Percentiles rank a stretch among this genome's conserved stretches.
Conservation (phyloP, 1,139 yeast genomes). For the Eremothecium sinecaudum region DNA sequence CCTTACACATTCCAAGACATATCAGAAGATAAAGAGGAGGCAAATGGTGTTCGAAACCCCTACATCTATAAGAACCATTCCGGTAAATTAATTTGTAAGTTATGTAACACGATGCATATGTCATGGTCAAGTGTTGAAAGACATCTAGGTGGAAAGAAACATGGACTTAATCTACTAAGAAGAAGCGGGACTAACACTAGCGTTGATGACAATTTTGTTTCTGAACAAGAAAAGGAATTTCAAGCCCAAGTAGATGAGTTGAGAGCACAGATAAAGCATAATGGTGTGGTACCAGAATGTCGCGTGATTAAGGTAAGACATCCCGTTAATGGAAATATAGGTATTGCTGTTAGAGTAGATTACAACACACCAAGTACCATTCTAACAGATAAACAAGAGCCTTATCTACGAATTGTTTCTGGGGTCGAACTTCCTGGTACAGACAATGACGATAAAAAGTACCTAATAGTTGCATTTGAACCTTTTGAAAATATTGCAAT, state of each 20-base stretch:
- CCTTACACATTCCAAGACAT: slow-evolving; percentile 45
- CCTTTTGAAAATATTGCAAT: slow-evolving; percentile 56
- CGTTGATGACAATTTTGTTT: slow-evolving; percentile 10
- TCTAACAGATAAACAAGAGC: slow-evolving; percentile 30
- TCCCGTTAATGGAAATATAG: slow-evolving; percentile 37
- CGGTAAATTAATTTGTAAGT: slow-evolving; percentile 54
- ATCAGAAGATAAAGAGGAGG: slow-evolving; percentile 10
- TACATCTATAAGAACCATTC: slow-evolving; percentile 55
- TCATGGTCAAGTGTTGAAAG: slow-evolving; percentile 50
- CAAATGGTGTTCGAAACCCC: slow-evolving; percentile 39
- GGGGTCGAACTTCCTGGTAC: slow-evolving; percentile 42
- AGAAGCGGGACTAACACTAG: slow-evolving; percentile 31
- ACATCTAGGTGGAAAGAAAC: slow-evolving; percentile 56
- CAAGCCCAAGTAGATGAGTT: slow-evolving; percentile 17
- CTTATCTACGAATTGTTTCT: slow-evolving; percentile 48
- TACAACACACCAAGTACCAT: slow-evolving; percentile 31
- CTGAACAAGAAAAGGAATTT: slow-evolving; percentile 34
- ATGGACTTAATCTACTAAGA: slow-evolving; percentile 47
- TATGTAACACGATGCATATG: slow-evolving; percentile 55
- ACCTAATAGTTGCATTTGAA: slow-evolving; percentile 49
- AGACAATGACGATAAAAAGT: slow-evolving; percentile 36
- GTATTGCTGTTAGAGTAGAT: slow-evolving; percentile 43
- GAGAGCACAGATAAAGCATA: slow-evolving; percentile 21
- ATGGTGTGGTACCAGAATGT: slow-evolving; percentile 22
- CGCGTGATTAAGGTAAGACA: slow-evolving; percentile 30